Evolutionary conservation across 2,329 filamentous ascomycete species (phyloP), one percentile per base, ranked within the genome.

Genomic region (Alternaria arbusti): DNA sequence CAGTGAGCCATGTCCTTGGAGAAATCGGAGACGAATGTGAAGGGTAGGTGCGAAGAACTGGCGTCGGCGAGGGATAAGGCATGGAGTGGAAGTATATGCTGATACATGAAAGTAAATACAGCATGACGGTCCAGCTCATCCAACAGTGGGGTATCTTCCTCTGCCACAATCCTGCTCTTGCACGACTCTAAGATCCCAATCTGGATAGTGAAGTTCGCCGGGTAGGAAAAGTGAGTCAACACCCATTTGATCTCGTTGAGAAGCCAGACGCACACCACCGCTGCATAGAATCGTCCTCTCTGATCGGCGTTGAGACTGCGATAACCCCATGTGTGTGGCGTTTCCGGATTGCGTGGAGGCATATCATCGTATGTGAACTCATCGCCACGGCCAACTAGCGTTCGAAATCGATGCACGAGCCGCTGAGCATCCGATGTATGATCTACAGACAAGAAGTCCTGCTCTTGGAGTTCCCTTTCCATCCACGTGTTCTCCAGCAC

Each of bases 161-260:
- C 15, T 60, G 32, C 45, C 20, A 4, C 13, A 17, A 57, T 49
- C 44, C 22, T 40, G 13, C 8, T 6, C 30, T 56, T 56, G 13
- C 45, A 57, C 6, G 15, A 10, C 17, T 40, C 51, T 17, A 61
- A 17, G 4, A 61, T 20, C 15, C 12, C 20, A 3, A 68, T 40
- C 20, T 65, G 66, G 10, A 52, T 13, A 9, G 30, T 28, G 22
- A 63, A 66, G 40, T 32, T 23, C 3, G 49, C 45, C 5, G 64
- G 65, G 12, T 62, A 67, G 2, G 11, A 15, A 26, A 70, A 72
- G 13, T 70, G 59, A 3, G 68, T 64, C 10, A 74, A 47, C 10
- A 68, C 54, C 74, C 73, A 76, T 54, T 69, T 70, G 10, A 75
- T 54, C 47, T 75, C 71, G 17, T 73, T 74, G 46, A 70, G 20